Base-by-base conservation (phyloP, 2,329 filamentous ascomycete species). In the Pseudomassariella vexata region DNA sequence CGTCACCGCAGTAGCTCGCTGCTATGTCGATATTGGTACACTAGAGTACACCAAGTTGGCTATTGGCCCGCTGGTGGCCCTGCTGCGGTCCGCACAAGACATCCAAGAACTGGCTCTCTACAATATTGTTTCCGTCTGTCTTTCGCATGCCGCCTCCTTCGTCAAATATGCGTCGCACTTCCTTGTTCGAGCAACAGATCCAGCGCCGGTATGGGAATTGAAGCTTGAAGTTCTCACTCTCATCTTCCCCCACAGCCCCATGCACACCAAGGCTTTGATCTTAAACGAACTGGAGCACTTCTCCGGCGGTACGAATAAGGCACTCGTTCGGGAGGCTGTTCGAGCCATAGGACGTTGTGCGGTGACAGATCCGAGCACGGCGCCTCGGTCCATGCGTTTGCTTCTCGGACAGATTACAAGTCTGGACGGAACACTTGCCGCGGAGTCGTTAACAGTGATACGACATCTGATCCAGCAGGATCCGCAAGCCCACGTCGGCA, bases 271-370 rank as follows among this genome's bases (percentile, higher is more conserved):
- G 57, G 85, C 84, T 35, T 70, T 98, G 6, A 86, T 96, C 27
- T 70, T 98, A 30, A 89, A 85, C 44, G 92, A 98, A 54, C 71
- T 98, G 5, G 89, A 95, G 50, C 90, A 96, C 60, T 96, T 96
- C 57, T 87, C 85, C 1, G 77, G 82, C 38, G 79, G 76, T 5
- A 67, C 56, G 9, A 81, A 95, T 53, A 79, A 83, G 40, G 73
- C 79, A 1, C 69, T 96, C 9, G 85, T 95, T 19, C 79, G 84
- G 17, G 90, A 95, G 54, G 85, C 88, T 22, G 90, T 98, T 4
- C 76, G 88, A 16, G 90, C 92, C 5, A 94, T 98, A 45, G 92
- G 92, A 2, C 77, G 92, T 23, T 98, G 92, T 56, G 90, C 92
- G 5, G 89, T 94, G 54, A 79, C 75, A 6, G 82, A 89, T 46